Evolutionary conservation across 148 eudicot genomes (phyloP).

Genomic region (Fagopyrum homotropicum): DNA sequence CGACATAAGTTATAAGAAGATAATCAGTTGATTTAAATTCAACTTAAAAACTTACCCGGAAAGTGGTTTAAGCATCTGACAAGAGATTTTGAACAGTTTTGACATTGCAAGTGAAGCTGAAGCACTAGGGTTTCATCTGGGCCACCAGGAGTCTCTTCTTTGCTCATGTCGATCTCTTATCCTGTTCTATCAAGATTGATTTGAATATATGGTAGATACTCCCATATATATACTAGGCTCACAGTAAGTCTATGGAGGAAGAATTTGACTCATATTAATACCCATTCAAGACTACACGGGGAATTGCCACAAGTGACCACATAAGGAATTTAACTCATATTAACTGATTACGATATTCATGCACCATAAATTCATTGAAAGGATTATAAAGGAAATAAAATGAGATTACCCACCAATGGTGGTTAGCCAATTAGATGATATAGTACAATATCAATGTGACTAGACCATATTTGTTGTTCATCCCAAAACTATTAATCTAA

Average conservation of each 20-base stretch:
- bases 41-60: conserved; percentile 27
- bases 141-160: background rate
- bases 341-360: background rate
- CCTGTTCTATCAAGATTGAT: too few species aligned
- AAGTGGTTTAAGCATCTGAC: conserved; percentile 31
- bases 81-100: conserved; percentile 34
- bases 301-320: too few species aligned
- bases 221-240: too few species aligned
- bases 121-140: conserved; percentile 27
- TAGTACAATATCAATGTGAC: background rate
- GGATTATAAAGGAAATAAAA: background rate
- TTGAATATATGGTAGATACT: too few species aligned
- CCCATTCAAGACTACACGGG: too few species aligned
- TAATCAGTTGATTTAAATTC: background rate
- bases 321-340: too few species aligned
- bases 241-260: too few species aligned
- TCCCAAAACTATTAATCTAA: conserved; percentile 22
- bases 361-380: background rate
- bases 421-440: background rate
- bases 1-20: background rate
- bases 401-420: too few species aligned
- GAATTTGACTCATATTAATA: too few species aligned
- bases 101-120: conserved; percentile 46
- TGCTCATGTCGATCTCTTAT: background rate
- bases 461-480: background rate